Percentiles rank a stretch among this genome's conserved stretches.
These are phyloP conservation scores for Fusarium piperis DNA, from an alignment of 2,329 filamentous ascomycete species.

Conservation along the genomic window DNA sequence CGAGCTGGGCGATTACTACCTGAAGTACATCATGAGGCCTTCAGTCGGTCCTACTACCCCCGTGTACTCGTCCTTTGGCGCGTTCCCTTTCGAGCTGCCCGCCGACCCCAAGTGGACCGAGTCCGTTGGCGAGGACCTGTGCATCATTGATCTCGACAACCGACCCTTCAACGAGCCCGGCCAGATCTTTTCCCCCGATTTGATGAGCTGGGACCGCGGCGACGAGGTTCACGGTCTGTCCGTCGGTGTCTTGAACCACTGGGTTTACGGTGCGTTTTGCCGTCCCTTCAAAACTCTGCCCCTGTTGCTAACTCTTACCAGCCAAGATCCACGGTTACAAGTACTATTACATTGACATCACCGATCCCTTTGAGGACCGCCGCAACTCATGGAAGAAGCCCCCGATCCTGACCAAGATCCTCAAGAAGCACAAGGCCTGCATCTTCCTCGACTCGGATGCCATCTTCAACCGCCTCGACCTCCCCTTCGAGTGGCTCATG, in stretches of 20 bases:
- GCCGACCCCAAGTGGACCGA: slow-evolving; percentile 45
- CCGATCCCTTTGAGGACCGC: slow-evolving; percentile 50
- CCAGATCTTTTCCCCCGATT: slow-evolving; percentile 47
- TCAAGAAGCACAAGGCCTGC: slow-evolving; percentile 55
- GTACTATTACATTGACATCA: slow-evolving; percentile 56
- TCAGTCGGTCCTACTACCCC: slow-evolving; percentile 38
- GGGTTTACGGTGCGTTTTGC: slow-evolving; percentile 50
- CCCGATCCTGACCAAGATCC: slow-evolving; percentile 52
- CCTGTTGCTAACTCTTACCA: slow-evolving; percentile 38
- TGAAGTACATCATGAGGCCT: slow-evolving; percentile 47
- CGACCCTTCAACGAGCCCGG: slow-evolving; percentile 50
- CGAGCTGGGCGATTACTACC: slow-evolving; percentile 45
- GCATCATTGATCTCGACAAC: slow-evolving; percentile 58
- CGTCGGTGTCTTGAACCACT: slow-evolving; percentile 56
- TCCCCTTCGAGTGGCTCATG: slow-evolving; percentile 58
- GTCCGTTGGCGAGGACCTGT: slow-evolving; percentile 51
- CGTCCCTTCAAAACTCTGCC: not conserved
- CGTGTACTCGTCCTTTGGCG: slow-evolving; percentile 46
- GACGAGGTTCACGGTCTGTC: slow-evolving; percentile 50
- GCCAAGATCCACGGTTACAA: slow-evolving; percentile 59
- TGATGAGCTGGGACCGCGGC: slow-evolving; percentile 51
- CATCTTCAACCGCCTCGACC: slow-evolving; percentile 54
- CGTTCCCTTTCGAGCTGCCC: slow-evolving; percentile 46
- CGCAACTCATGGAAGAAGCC: slow-evolving; percentile 60
- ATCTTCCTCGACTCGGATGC: slow-evolving; percentile 58